These are phyloP conservation scores for Pseudophaeomoniella oleicola DNA, from an alignment of 2,329 filamentous ascomycete genomes.

Conservation along the genomic window DNA sequence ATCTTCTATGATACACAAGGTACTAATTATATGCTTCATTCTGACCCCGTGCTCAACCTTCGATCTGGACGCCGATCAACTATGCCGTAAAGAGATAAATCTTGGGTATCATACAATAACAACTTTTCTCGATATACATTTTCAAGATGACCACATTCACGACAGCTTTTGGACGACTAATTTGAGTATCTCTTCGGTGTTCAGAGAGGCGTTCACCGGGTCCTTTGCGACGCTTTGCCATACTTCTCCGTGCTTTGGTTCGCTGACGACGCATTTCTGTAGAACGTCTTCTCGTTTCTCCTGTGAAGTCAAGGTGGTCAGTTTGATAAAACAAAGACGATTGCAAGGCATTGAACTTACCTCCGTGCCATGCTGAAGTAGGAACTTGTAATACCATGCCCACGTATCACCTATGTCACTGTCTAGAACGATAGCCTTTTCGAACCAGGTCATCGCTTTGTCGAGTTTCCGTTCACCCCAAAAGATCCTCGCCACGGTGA, in stretches of 20 bases:
- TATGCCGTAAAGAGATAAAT: too few species aligned
- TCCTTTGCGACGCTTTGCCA: constrained; percentile 83
- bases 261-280: constrained; percentile 63
- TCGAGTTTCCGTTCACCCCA: constrained; percentile 88
- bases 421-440: constrained; percentile 82
- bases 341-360: constrained; percentile 19
- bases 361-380: constrained; percentile 80
- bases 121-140: too few species aligned
- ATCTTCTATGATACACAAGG: too few species aligned
- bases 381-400: constrained; percentile 96
- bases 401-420: constrained; percentile 81
- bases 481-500: constrained; percentile 87
- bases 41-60: too few species aligned
- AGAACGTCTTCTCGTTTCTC: constrained; percentile 83
- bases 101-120: too few species aligned
- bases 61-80: too few species aligned
- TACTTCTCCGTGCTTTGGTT: constrained; percentile 82
- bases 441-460: constrained; percentile 93
- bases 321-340: constrained; percentile 5
- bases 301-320: constrained; percentile 14
- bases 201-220: constrained; percentile 62
- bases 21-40: too few species aligned
- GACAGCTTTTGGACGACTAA: constrained; percentile 51
- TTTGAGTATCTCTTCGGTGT: constrained; percentile 68
- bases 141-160: too few species aligned